Percentiles rank a stretch among this genome's conserved stretches.
These are phyloP conservation scores for Fusarium sp. DNA, from an alignment of 2,329 filamentous ascomycete species.

Conservation along the genomic window DNA sequence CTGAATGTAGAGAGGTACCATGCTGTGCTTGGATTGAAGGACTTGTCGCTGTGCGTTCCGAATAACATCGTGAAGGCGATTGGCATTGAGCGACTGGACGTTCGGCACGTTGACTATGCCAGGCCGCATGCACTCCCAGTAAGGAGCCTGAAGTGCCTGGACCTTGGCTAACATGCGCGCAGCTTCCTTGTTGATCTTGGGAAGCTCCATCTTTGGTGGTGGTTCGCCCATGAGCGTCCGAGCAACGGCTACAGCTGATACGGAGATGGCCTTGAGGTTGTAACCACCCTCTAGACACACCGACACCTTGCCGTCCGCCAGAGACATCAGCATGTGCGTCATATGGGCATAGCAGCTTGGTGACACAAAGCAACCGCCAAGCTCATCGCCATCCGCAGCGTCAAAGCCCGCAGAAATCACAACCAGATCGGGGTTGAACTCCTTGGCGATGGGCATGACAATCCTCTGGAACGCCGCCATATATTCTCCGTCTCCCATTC, in stretches of 20 bases:
- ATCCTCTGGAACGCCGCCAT: conserved; percentile 96
- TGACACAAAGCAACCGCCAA: conserved; percentile 93
- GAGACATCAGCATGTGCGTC: conserved; percentile 99
- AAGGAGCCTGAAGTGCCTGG: conserved; percentile 74
- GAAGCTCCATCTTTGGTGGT: conserved; percentile 74
- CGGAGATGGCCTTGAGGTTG: conserved; percentile 92
- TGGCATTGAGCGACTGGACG: conserved; percentile 67
- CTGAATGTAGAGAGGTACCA: conserved; percentile 87
- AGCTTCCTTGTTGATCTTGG: conserved; percentile 72
- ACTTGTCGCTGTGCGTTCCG: conserved; percentile 81
- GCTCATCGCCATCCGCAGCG: conserved; percentile 91
- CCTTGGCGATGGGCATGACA: conserved; percentile 94
- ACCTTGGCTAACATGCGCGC: conserved; percentile 71
- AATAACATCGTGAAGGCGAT: conserved; percentile 84
- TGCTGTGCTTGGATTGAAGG: conserved; percentile 80
- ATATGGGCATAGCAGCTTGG: conserved; percentile 96
- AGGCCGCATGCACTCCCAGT: conserved; percentile 91
- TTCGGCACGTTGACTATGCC: conserved; percentile 71
- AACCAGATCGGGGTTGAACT: conserved; percentile 94
- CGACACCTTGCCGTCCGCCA: conserved; percentile 89
- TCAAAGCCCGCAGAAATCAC: conserved; percentile 98
- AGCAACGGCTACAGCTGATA: conserved; percentile 92
- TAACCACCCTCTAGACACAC: conserved; percentile 98
- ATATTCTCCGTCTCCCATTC: conserved; percentile 97
- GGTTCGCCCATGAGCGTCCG: conserved; percentile 96